Evolutionary conservation across 2,329 filamentous ascomycete species (phyloP).

Genomic region (Neopestalotiopsis clavispora): DNA sequence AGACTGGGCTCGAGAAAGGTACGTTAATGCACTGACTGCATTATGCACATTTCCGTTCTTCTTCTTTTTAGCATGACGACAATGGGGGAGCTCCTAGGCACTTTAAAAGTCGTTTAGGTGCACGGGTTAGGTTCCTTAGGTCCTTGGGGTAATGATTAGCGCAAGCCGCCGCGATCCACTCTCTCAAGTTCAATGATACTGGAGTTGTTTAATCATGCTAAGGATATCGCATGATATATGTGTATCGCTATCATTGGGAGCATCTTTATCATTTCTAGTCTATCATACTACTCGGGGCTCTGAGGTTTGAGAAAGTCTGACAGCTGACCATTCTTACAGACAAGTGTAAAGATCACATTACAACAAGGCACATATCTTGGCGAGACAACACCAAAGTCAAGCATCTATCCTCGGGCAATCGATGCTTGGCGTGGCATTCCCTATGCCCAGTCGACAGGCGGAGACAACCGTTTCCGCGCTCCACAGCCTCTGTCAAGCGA

Average conservation of each 20-base stretch:
- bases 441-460: slow-evolving; percentile 48
- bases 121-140: background rate
- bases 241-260: background rate
- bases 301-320: too few species aligned
- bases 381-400: slow-evolving; percentile 33
- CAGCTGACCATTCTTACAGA: background rate
- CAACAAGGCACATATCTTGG: slow-evolving; percentile 47
- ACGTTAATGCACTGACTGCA: background rate
- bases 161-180: slow-evolving; percentile 2
- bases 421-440: slow-evolving; percentile 56
- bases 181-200: background rate
- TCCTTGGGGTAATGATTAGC: background rate
- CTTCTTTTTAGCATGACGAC: background rate
- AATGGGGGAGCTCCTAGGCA: background rate
- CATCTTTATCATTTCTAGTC: too few species aligned
- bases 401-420: slow-evolving; percentile 43
- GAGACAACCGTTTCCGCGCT: slow-evolving; percentile 50
- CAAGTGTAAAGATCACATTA: slow-evolving; percentile 1
- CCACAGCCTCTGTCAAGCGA: slow-evolving; percentile 39
- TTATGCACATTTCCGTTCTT: background rate
- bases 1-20: slow-evolving; percentile 2
- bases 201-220: too few species aligned
- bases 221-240: background rate
- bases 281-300: background rate
- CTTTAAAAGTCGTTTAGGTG: background rate